Evolutionary conservation across 2,329 filamentous ascomycete genomes (phyloP).

Genomic region (Apiospora marii): DNA sequence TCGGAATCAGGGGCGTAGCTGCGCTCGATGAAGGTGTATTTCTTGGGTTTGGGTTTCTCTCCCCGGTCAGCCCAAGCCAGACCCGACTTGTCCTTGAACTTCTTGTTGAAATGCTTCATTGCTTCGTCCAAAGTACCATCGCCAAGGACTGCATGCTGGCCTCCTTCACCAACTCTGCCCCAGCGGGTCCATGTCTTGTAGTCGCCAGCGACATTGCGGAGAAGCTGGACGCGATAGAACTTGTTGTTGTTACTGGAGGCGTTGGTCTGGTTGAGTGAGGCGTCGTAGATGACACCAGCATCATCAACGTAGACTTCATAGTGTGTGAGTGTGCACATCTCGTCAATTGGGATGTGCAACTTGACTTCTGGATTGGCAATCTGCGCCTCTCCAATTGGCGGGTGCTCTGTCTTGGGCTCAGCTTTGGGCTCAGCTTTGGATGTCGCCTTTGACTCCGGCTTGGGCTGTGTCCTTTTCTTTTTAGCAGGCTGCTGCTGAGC

Average conservation of each 20-base stretch:
- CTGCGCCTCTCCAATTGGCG: slow-evolving; percentile 26
- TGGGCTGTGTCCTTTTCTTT: background rate
- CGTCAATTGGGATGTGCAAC: slow-evolving; percentile 26
- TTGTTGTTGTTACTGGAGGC: slow-evolving; percentile 79
- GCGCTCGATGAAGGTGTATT: slow-evolving; percentile 83
- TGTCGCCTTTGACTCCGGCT: background rate
- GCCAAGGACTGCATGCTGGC: slow-evolving; percentile 56
- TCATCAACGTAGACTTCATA: slow-evolving; percentile 71
- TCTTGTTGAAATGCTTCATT: slow-evolving; percentile 61
- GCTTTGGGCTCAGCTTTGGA: background rate
- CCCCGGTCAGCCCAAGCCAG: slow-evolving; percentile 61
- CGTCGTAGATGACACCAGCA: slow-evolving; percentile 76
- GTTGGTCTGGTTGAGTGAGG: slow-evolving; percentile 81
- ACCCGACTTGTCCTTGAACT: slow-evolving; percentile 70
- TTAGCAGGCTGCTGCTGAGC: background rate
- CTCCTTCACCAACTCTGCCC: slow-evolving; percentile 76
- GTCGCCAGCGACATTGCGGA: slow-evolving; percentile 47
- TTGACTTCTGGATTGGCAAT: slow-evolving; percentile 27
- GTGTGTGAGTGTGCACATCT: slow-evolving; percentile 34
- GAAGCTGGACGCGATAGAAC: slow-evolving; percentile 76
- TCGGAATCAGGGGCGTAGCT: slow-evolving; percentile 74
- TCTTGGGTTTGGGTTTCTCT: slow-evolving; percentile 65
- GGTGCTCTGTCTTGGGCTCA: background rate
- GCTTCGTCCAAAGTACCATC: slow-evolving; percentile 52
- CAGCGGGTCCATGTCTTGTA: slow-evolving; percentile 78